These are phyloP conservation scores for Clavaria fumosa DNA, from an alignment of 768 basidiomycete genomes.

Conservation along the genomic window DNA sequence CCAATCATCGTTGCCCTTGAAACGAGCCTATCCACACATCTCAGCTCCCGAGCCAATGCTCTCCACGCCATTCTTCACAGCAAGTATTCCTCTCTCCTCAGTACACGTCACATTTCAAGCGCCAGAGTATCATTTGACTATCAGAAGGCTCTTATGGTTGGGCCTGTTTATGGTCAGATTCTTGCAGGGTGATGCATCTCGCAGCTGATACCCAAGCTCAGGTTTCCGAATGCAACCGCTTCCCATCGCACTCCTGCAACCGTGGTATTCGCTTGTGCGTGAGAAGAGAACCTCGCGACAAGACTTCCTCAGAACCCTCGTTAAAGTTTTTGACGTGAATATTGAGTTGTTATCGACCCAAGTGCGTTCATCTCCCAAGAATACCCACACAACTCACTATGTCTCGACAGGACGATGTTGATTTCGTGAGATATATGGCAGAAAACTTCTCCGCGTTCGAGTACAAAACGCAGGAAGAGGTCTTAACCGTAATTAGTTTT, in stretches of 20 bases:
- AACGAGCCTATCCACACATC: slow-evolving; percentile 45
- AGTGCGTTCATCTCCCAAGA: slow-evolving; percentile 19
- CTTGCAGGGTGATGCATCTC: slow-evolving; percentile 1
- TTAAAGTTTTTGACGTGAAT: slow-evolving; percentile 70
- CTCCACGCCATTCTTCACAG: slow-evolving; percentile 71
- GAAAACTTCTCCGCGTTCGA: slow-evolving; percentile 89
- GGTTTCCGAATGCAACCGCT: slow-evolving; percentile 52
- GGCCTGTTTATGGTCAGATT: slow-evolving; percentile 36
- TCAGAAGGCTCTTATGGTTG: slow-evolving; percentile 41
- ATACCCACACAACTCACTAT: slow-evolving; percentile 1
- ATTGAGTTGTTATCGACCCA: slow-evolving; percentile 40
- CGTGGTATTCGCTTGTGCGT: slow-evolving; percentile 83
- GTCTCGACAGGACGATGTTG: slow-evolving; percentile 51
- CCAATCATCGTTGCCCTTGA: slow-evolving; percentile 90
- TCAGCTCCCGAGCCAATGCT: slow-evolving; percentile 63
- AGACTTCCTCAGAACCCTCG: slow-evolving; percentile 74
- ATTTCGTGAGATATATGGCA: slow-evolving; percentile 83
- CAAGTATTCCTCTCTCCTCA: slow-evolving; percentile 83
- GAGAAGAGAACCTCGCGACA: slow-evolving; percentile 80
- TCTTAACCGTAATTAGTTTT: slow-evolving; percentile 67
- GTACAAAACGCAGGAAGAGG: slow-evolving; percentile 92
- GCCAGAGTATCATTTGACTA: slow-evolving; percentile 75
- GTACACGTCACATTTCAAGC: slow-evolving; percentile 69
- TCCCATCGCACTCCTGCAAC: slow-evolving; percentile 63
- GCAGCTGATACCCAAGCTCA: slow-evolving; percentile 12